These are phyloP conservation scores for Aureobasidium musti DNA, from an alignment of 2,329 filamentous ascomycete species.

Conservation along the genomic window DNA sequence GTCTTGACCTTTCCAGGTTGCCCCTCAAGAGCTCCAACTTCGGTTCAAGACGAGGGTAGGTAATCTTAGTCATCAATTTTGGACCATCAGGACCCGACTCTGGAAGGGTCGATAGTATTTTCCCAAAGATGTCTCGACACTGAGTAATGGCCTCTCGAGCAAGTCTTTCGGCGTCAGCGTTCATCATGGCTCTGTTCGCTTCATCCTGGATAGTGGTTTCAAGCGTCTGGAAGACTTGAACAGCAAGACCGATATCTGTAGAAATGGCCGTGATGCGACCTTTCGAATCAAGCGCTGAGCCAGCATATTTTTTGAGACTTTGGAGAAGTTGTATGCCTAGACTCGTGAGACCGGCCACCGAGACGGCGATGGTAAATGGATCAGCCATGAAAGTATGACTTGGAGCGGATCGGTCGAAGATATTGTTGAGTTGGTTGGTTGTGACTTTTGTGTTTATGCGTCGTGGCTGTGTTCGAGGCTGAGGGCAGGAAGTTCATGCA, in stretches of 20 bases:
- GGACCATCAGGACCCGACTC: not conserved
- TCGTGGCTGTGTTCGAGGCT: no score
- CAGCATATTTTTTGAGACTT: conserved; percentile 14
- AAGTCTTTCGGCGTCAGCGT: not conserved
- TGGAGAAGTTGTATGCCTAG: conserved; percentile 8
- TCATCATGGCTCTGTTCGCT: not conserved
- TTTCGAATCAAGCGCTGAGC: conserved; percentile 10
- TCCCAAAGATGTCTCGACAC: not conserved
- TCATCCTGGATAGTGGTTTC: not conserved
- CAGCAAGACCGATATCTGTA: not conserved
- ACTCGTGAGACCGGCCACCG: not conserved
- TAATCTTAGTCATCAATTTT: not conserved
- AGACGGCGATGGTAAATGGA: conserved; percentile 5
- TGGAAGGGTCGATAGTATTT: not conserved
- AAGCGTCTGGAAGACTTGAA: not conserved
- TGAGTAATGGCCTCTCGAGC: not conserved
- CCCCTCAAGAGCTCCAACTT: not conserved
- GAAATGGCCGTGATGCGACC: conserved; percentile 3
- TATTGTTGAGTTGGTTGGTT: no score
- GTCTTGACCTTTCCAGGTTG: conserved; percentile 22
- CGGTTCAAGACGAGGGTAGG: not conserved
- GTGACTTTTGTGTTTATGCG: no score
- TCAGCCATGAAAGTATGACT: not conserved
- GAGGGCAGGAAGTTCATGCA: no score
- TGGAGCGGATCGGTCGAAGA: not conserved